Conservation (phyloP, 208 protist species). For the Acanthamoeba royreba region DNA sequence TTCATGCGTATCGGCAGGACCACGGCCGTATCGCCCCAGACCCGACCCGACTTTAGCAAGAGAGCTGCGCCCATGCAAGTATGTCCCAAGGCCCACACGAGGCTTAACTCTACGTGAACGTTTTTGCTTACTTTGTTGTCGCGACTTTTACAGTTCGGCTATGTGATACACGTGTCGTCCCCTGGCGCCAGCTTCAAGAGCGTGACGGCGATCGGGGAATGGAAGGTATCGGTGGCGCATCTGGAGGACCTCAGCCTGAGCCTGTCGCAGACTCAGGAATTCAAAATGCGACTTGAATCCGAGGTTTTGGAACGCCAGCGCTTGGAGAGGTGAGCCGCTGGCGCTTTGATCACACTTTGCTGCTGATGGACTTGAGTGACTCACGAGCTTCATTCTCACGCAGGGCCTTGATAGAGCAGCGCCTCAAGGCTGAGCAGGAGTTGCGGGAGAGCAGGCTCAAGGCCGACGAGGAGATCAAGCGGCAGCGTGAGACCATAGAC, state of each 20-base stretch:
- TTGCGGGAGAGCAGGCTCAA: neutral
- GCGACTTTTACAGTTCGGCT: neutral
- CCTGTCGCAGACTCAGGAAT: neutral
- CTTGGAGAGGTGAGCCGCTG: neutral
- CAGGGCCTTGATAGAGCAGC: neutral
- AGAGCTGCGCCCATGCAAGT: neutral
- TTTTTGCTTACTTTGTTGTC: neutral
- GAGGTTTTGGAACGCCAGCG: neutral
- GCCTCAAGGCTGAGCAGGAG: neutral
- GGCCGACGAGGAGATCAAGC: neutral
- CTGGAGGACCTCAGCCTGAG: neutral
- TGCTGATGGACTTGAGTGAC: neutral
- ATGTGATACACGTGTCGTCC: neutral
- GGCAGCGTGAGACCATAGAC: too few relatives aligned
- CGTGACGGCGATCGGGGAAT: neutral
- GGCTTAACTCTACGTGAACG: neutral
- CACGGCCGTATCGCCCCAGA: neutral
- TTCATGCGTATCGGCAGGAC: neutral
- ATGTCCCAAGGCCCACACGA: neutral
- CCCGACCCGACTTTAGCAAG: neutral
- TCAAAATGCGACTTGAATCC: neutral
- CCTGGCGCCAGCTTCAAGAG: neutral
- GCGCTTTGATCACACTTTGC: neutral
- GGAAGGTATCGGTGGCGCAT: conserved; percentile 1
- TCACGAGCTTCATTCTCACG: neutral